Conservation (phyloP, 768 basidiomycete species). For the Xanthoconium purpureum region DNA sequence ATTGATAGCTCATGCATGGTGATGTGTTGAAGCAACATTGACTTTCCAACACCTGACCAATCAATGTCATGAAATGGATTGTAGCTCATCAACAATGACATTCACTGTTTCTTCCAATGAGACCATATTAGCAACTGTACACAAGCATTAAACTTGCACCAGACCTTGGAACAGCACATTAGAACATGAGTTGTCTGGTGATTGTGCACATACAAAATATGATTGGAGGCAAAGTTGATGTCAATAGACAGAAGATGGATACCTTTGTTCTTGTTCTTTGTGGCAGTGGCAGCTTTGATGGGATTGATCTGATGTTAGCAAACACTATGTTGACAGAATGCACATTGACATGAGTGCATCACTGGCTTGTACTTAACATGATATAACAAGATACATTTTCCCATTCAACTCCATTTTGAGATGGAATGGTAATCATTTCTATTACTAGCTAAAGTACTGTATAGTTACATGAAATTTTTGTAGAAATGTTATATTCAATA, state of each 20-base stretch:
- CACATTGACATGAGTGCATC: neutral
- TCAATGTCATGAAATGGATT: neutral
- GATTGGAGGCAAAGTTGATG: conserved; percentile 92
- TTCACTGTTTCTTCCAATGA: conserved; percentile 84
- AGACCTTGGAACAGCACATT: conserved; percentile 44
- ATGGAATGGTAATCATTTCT: no score
- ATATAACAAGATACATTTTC: no score
- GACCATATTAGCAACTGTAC: conserved; percentile 84
- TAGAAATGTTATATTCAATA: no score
- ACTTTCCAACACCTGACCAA: no score
- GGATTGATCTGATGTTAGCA: conserved; percentile 71
- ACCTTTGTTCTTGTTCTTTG: conserved; percentile 97
- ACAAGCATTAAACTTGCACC: conserved; percentile 86
- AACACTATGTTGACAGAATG: neutral
- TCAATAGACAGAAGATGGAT: conserved; percentile 94
- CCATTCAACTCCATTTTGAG: no score
- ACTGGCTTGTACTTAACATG: no score
- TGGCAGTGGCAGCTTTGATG: conserved; percentile 67
- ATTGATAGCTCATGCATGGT: no score
- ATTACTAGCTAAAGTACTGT: no score
- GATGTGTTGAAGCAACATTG: no score
- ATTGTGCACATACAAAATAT: conserved; percentile 66
- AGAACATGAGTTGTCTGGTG: neutral
- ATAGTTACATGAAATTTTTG: no score
- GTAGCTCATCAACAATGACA: neutral